Conservation (phyloP, 2,329 filamentous ascomycete genomes). For the Capronia americana region DNA sequence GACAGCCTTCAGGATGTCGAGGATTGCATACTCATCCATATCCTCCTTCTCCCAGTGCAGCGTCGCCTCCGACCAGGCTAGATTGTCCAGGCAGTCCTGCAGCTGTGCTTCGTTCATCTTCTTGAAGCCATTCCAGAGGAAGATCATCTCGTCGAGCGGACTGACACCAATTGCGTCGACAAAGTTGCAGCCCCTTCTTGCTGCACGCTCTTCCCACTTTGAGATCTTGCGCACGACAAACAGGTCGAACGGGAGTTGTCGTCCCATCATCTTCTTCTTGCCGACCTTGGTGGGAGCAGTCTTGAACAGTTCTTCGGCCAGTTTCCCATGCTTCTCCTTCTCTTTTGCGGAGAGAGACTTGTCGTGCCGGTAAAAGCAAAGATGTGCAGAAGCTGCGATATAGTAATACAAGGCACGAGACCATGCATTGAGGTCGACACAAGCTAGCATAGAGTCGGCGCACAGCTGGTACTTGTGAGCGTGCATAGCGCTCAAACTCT, state of each 20-base stretch:
- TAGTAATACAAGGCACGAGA: constrained; percentile 89
- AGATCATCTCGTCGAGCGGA: constrained; percentile 88
- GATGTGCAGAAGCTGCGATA: constrained; percentile 76
- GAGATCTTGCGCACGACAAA: constrained; percentile 83
- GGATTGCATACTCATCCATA: constrained; percentile 68
- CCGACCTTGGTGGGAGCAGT: constrained; percentile 77
- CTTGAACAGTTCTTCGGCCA: constrained; percentile 72
- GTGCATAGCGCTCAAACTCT: constrained; percentile 78
- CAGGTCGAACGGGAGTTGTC: constrained; percentile 85
- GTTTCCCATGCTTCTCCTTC: constrained; percentile 64
- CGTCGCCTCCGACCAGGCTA: constrained; percentile 69
- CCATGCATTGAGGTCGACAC: constrained; percentile 86
- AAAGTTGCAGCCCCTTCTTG: constrained; percentile 69
- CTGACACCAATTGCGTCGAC: constrained; percentile 81
- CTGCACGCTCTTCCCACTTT: constrained; percentile 84
- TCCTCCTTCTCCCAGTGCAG: constrained; percentile 57
- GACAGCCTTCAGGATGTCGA: constrained; percentile 70
- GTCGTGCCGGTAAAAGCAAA: constrained; percentile 78
- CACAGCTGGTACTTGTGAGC: constrained; percentile 77
- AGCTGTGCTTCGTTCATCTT: constrained; percentile 74
- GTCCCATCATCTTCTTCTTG: constrained; percentile 87
- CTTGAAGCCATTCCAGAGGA: constrained; percentile 89
- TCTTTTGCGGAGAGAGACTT: constrained; percentile 44
- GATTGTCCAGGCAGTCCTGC: constrained; percentile 64
- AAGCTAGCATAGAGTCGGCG: constrained; percentile 71